Evolutionary conservation across 2,329 filamentous ascomycete species (phyloP), one percentile per base, ranked within the genome.

Genomic region (Microdochium trichocladiopsis): DNA sequence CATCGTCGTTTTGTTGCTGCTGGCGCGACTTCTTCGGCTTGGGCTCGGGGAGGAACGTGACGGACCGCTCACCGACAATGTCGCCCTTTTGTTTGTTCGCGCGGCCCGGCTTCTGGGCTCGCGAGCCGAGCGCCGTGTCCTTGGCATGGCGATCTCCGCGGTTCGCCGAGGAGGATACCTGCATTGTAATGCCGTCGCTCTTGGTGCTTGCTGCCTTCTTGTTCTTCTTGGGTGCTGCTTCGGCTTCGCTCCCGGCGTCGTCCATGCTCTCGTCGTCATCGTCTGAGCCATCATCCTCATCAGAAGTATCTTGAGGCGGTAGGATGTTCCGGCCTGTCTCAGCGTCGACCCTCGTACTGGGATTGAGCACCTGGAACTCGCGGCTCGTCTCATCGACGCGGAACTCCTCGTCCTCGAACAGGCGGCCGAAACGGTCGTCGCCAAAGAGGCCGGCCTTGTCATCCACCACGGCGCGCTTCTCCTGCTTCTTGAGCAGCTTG

Each of bases 341-440:
- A 56, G 61, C 52, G 47, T 75, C 65, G n/a, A 74, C 63, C 4
- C 74, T 80, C 8, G 90, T 94, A 69, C 90, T 95, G 4, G 94
- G 90, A 66, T 99, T 99, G 70, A 95, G 84, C 47, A 86, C 79
- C 54, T 85, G 82, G 75, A 95, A 99, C 68, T 97, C 93, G 62
- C 84, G 79, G 57, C 87, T 95, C 37, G 74, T 86, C 72, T 99
- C 94, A 67, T 99, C 93, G 54, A 99, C 88, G 61, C 82, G 82
- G 69, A 96, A 97, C 53, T 95, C 92, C 61, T 92, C 87, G 67
- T 97, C 90, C 65, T 96, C 86, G 72, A 97, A 99, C 56, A 99
- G 72, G 60, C 85, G 83, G 59, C 80, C 80, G 79, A 99, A 97
- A 75, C 94, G 92, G 50, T 84, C 79, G 68, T 99, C 94, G 54